Conservation (phyloP, 306 rosid genomes). For the Castanea crenata region DNA sequence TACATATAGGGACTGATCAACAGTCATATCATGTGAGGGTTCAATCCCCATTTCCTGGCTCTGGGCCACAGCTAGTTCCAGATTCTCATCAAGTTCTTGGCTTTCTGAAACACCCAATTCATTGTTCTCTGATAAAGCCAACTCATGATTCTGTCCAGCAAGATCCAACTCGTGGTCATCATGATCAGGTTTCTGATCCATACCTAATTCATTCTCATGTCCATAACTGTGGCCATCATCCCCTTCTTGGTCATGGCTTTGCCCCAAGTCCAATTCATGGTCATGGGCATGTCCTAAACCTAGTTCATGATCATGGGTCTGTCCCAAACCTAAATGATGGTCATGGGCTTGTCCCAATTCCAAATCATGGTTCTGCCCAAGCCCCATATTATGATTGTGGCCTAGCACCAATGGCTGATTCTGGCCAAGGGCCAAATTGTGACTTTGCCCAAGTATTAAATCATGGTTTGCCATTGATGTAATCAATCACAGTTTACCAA, state of each 20-base stretch:
- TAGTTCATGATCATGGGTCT: slow-evolving; percentile 54
- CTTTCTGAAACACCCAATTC: slow-evolving; percentile 55
- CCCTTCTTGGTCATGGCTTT: slow-evolving; percentile 55
- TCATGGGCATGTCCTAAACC: slow-evolving; percentile 52
- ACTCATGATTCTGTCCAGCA: slow-evolving; percentile 46
- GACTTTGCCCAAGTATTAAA: slow-evolving; percentile 69
- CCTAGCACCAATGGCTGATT: slow-evolving; percentile 63
- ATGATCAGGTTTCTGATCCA: slow-evolving; percentile 74
- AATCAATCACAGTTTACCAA: slow-evolving; percentile 17
- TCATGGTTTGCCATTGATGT: slow-evolving; percentile 71
- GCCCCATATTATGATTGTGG: slow-evolving; percentile 60
- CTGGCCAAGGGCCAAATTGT: slow-evolving; percentile 59
- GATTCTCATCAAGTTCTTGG: slow-evolving; percentile 63
- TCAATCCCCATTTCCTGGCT: slow-evolving; percentile 61
- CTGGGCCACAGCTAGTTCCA: slow-evolving; percentile 49
- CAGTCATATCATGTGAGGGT: slow-evolving; percentile 40
- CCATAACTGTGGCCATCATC: slow-evolving; percentile 52
- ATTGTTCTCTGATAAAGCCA: slow-evolving; percentile 48
- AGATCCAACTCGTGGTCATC: slow-evolving; percentile 55
- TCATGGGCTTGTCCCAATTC: slow-evolving; percentile 52
- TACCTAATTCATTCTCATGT: slow-evolving; percentile 49
- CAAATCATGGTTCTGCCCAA: slow-evolving; percentile 54
- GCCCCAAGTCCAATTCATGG: slow-evolving; percentile 58
- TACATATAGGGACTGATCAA: slow-evolving; percentile 45
- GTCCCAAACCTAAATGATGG: slow-evolving; percentile 52